Evolutionary conservation across 176 grass and related monocot genomes (phyloP), one percentile per base, ranked within the genome.

Genomic region (Aegilops bicornis): DNA sequence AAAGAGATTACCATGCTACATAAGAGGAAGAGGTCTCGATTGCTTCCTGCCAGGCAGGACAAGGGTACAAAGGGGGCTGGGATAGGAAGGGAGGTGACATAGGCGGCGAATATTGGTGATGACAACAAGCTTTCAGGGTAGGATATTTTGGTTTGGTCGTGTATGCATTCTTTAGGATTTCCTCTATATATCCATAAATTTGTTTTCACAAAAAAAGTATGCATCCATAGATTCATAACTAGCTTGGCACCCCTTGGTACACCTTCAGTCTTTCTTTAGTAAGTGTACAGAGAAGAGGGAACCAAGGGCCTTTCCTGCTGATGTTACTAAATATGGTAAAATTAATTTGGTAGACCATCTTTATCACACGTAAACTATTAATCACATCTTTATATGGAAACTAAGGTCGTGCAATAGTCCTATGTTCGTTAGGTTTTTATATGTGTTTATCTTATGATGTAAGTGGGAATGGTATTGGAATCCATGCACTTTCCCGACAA

Each of bases 271-370:
- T 80, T 80, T 43, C 77, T 79, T 64, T 79, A 79, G n/a, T 79
- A 39, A 16, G 13, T 1, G 2, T 37, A 64, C 9, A 43, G 13
- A 12, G 16, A 25, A 29, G 78, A 39, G 9, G 15, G 5, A 19
- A 65, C 16, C 78, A 30, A 45, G 8, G 29, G 5, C 15, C 1
- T 16, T 65, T 65, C 37, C 43, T 80, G 10, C 16, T 39, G 19
- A 40, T 6, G 40, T 43, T 80, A 65, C 14, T 65, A 65, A 29
- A 7, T 5, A 45, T 65, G 60, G 15, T 3, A 76, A 22, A 24
- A 60, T 74, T 36, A 20, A 36, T 16, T 96, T 48, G 75, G 37
- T 29, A 61, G 1, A 19, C 62, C 47, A 14, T 83, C 91, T 20
- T 20, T 50, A 9, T 62, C 40, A 80, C 7, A 0, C 25, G n/a